phyloP scores from a whole-genome alignment of 192 early-diverging fungal genomes.

The Coemansia sp. region DNA sequence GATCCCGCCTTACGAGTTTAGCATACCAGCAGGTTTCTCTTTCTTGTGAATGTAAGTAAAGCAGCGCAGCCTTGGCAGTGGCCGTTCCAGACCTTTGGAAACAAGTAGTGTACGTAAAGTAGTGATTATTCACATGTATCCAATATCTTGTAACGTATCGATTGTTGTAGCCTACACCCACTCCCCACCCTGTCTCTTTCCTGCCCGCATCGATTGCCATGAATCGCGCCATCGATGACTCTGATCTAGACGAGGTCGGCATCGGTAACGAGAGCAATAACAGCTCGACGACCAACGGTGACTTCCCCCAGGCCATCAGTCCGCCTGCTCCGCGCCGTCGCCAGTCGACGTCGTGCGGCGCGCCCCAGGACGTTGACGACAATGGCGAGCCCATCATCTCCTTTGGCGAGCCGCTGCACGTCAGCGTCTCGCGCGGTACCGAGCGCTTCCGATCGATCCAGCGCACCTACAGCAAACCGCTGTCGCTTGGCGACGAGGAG shows the following conservation, averaged over 20 bases:
- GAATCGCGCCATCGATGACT: not conserved
- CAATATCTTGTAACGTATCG: too few relatives aligned
- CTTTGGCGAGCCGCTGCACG: slow-evolving; percentile 49
- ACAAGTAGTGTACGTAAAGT: too few relatives aligned
- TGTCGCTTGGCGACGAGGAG: slow-evolving; percentile 22
- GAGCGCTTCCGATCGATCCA: slow-evolving; percentile 37
- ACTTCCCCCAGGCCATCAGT: not conserved
- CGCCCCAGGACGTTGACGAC: not conserved
- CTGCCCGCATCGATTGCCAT: too few relatives aligned
- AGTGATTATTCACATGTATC: too few relatives aligned
- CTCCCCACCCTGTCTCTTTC: too few relatives aligned
- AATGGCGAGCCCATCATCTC: slow-evolving; percentile 26
- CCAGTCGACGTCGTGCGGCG: not conserved
- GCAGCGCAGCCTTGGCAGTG: too few relatives aligned
- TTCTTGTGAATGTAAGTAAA: too few relatives aligned
- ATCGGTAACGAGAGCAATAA: not conserved
- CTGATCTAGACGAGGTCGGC: not conserved
- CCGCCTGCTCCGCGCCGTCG: not conserved
- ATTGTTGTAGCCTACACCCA: too few relatives aligned
- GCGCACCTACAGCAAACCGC: slow-evolving; percentile 39
- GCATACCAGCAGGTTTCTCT: too few relatives aligned
- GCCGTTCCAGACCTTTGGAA: too few relatives aligned
- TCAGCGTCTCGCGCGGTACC: slow-evolving; percentile 34
- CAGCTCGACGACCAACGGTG: not conserved
- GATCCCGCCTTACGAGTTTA: too few relatives aligned